A percentile compares a stretch with the other conserved stretches of the same genome.
These are phyloP conservation scores for Pseudohalonectria lignicola DNA, from an alignment of 2,329 filamentous ascomycete genomes.

Conservation along the genomic window DNA sequence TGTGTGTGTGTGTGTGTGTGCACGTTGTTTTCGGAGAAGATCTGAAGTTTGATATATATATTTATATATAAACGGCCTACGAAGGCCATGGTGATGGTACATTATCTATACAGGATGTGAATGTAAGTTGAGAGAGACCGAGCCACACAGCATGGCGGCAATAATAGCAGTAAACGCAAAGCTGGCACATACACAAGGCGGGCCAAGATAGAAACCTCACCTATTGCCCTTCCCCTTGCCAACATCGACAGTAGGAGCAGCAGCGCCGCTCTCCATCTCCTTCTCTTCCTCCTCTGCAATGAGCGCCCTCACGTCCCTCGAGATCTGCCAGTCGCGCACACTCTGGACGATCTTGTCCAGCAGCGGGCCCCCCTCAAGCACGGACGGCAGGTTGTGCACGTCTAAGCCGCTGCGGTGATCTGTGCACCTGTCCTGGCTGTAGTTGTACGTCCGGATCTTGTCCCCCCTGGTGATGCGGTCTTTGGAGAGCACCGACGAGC, in stretches of 20 bases:
- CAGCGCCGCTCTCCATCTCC: slow-evolving; percentile 37
- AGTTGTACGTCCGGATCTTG: slow-evolving; percentile 91
- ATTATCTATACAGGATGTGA: too few species aligned
- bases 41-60: too few species aligned
- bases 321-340: slow-evolving; percentile 64
- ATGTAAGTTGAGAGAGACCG: too few species aligned
- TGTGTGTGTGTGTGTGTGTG: too few species aligned
- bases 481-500: slow-evolving; percentile 67
- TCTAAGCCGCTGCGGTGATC: slow-evolving; percentile 78
- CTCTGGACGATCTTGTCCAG: slow-evolving; percentile 70
- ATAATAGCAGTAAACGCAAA: too few species aligned
- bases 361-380: slow-evolving; percentile 62
- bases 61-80: too few species aligned
- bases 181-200: too few species aligned
- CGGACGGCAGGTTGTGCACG: slow-evolving; percentile 67
- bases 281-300: slow-evolving; percentile 56
- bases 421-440: slow-evolving; percentile 64
- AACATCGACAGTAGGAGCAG: slow-evolving; percentile 9
- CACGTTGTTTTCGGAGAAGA: too few species aligned
- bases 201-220: too few species aligned
- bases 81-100: too few species aligned
- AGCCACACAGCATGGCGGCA: too few species aligned
- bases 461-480: slow-evolving; percentile 81
- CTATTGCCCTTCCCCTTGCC: slow-evolving; percentile 9
- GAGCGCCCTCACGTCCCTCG: slow-evolving; percentile 62